Percentiles rank a stretch among this genome's conserved stretches.
Evolutionary conservation across 2,329 filamentous ascomycete species (phyloP).

Genomic region (Penicillium fuscoglaucum): DNA sequence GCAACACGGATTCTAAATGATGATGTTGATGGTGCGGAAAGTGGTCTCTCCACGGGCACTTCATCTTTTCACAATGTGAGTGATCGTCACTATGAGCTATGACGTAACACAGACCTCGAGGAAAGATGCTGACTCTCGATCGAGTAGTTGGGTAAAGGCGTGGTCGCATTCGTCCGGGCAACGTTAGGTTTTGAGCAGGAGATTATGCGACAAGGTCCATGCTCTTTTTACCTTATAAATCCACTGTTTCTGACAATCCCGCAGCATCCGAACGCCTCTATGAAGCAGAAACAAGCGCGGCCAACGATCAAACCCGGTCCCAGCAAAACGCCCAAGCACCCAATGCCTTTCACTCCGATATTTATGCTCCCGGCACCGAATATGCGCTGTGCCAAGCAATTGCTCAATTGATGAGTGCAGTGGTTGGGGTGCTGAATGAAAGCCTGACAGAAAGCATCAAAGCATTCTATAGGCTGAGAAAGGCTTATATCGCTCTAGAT

Average conservation of each 20-base stretch:
- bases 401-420: slow-evolving; percentile 83
- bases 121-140: slow-evolving; percentile 4
- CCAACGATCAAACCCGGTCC: slow-evolving; percentile 72
- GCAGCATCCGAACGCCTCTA: slow-evolving; percentile 68
- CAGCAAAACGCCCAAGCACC: slow-evolving; percentile 60
- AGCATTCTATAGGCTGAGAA: slow-evolving; percentile 89
- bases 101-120: slow-evolving; percentile 1
- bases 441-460: slow-evolving; percentile 87
- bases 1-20: slow-evolving; percentile 79
- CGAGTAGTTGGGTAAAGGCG: slow-evolving; percentile 69
- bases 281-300: slow-evolving; percentile 74
- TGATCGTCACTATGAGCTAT: slow-evolving; percentile 11
- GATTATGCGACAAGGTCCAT: slow-evolving; percentile 72
- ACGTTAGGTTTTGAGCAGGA: slow-evolving; percentile 90
- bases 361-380: slow-evolving; percentile 84
- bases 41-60: slow-evolving; percentile 66
- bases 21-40: slow-evolving; percentile 82
- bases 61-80: slow-evolving; percentile 81
- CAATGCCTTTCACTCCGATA: slow-evolving; percentile 56
- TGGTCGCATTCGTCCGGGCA: slow-evolving; percentile 81
- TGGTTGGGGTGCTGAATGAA: slow-evolving; percentile 87
- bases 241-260: slow-evolving; percentile 20
- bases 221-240: not conserved
- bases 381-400: slow-evolving; percentile 82
- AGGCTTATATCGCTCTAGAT: slow-evolving; percentile 82